A percentile compares a stretch with the other conserved stretches of the same genome.
phyloP scores from a whole-genome alignment of 1,284 basidiomycete species.

The Xerocomus cyaneibrunnescens region DNA sequence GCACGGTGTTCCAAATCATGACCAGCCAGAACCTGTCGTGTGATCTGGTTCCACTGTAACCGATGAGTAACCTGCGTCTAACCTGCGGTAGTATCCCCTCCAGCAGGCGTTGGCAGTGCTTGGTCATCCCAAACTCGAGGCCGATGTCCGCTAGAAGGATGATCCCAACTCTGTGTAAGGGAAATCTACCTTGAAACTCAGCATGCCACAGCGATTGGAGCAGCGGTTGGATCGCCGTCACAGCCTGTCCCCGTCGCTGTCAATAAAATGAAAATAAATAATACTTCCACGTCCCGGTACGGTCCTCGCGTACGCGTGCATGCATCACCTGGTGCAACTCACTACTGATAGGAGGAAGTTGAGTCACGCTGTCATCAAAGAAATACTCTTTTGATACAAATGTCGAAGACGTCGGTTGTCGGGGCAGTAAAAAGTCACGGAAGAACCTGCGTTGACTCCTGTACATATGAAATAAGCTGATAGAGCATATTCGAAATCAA shows the following conservation, averaged over 20 bases:
- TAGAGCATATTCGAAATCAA: slow-evolving; percentile 25
- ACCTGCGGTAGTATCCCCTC: slow-evolving; percentile 81
- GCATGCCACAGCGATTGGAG: slow-evolving; percentile 73
- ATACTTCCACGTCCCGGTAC: neutral
- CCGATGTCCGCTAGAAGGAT: slow-evolving; percentile 73
- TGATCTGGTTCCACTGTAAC: neutral
- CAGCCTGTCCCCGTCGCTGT: slow-evolving; percentile 56
- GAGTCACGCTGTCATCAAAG: slow-evolving; percentile 34
- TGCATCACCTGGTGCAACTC: slow-evolving; percentile 63
- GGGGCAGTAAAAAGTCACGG: slow-evolving; percentile 60
- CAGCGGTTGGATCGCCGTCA: slow-evolving; percentile 60
- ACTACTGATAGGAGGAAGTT: slow-evolving; percentile 54
- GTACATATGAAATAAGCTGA: slow-evolving; percentile 9
- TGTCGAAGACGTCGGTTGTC: slow-evolving; percentile 52
- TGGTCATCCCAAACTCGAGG: slow-evolving; percentile 72
- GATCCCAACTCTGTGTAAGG: slow-evolving; percentile 63
- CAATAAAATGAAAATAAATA: slow-evolving; percentile 9
- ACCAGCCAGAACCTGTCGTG: slow-evolving; percentile 60
- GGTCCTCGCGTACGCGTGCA: slow-evolving; percentile 49
- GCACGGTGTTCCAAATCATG: slow-evolving; percentile 73
- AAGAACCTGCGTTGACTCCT: slow-evolving; percentile 65
- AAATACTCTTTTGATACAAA: slow-evolving; percentile 53
- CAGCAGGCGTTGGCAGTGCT: slow-evolving; percentile 58
- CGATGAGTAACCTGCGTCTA: slow-evolving; percentile 10
- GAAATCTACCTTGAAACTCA: slow-evolving; percentile 70